A percentile compares a stretch with the other conserved stretches of the same genome.
Evolutionary conservation across 2,329 filamentous ascomycete species (phyloP).

Genomic region (Fusarium camptoceras): DNA sequence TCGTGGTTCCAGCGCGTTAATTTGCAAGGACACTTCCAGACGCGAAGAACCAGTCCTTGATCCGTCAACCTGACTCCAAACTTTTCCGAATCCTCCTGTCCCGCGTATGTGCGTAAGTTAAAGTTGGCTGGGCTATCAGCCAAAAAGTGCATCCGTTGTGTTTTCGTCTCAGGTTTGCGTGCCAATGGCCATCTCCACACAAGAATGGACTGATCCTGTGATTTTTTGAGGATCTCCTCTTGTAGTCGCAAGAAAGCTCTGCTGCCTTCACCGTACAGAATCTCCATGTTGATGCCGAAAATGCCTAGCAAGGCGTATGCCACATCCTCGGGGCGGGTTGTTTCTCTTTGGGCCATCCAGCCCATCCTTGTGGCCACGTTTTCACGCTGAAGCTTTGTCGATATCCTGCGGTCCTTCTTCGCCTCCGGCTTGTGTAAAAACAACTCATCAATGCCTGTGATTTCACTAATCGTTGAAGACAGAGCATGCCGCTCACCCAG

Average conservation of each 20-base stretch:
- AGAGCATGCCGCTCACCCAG: slow-evolving; percentile 38
- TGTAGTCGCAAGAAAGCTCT: slow-evolving; percentile 52
- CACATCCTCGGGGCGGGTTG: slow-evolving; percentile 48
- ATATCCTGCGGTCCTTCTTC: slow-evolving; percentile 35
- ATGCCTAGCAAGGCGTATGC: slow-evolving; percentile 53
- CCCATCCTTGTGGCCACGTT: slow-evolving; percentile 51
- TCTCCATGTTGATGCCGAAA: slow-evolving; percentile 52
- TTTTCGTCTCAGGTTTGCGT: slow-evolving; percentile 22
- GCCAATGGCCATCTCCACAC: slow-evolving; percentile 44
- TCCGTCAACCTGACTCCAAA: slow-evolving; percentile 42
- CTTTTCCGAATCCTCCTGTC: slow-evolving; percentile 41
- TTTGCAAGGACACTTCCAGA: slow-evolving; percentile 46
- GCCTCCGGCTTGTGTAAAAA: slow-evolving; percentile 34
- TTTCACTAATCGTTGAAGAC: slow-evolving; percentile 36
- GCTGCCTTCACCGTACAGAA: slow-evolving; percentile 53
- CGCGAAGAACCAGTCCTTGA: slow-evolving; percentile 42
- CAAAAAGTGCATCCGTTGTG: slow-evolving; percentile 42
- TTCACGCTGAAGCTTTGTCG: slow-evolving; percentile 38
- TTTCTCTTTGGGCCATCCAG: slow-evolving; percentile 51
- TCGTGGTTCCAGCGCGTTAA: slow-evolving; percentile 38
- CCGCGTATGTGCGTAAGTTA: slow-evolving; percentile 43
- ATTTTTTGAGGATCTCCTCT: slow-evolving; percentile 50
- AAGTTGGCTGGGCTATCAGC: slow-evolving; percentile 44
- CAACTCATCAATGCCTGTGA: slow-evolving; percentile 42
- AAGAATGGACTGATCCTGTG: slow-evolving; percentile 53